Base-by-base conservation (phyloP, 78 protist species). In the Dictyostelium firmibasis region DNA sequence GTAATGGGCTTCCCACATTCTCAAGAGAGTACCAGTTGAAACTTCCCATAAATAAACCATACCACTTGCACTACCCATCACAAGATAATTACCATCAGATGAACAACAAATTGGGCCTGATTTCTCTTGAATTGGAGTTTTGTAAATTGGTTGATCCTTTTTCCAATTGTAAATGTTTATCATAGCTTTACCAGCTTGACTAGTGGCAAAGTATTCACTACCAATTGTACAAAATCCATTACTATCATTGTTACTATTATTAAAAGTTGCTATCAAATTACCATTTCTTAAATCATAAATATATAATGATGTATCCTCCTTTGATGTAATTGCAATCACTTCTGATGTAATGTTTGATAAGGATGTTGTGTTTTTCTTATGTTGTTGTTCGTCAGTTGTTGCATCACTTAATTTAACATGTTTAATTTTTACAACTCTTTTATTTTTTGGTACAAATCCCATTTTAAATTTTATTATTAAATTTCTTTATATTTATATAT, bases 1-100 rank as follows among this genome's bases (percentile, higher is more conserved):
- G 44, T 85, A 93, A 27, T 93, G 96, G 7, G 88, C 96, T 18
- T 93, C 96, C 85, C 79, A 93, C 41, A 69, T 41, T 74, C 86
- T 84, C 0, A 93, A 29, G 2, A 93, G 50, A 6, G 91, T 74
- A 44, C 96, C 96, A 7, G 96, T 85, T 16, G 96, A 57, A 35
- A 62, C 41, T 70, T 93, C 92, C 92, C 91, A 93, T 2, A 93
- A 4, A 43, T 93, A 93, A 33, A 93, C 67, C 23, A 85, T 33
- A 27, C 96, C 96, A 35, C 76, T n/a, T 4, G 36, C 75, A 18
- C 85, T 44, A 27, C 96, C 96, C 91, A 83, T 83, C 2, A 64
- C 74, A 8, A 82, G 3, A 76, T 93, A 93, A 67, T 44, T 72
- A 3, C 91, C 92, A 38, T 93, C 96, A 44, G 60, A 29, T 9